Percentiles rank a stretch among this genome's conserved stretches.
These are phyloP conservation scores for Boletus semigastroideus DNA, from an alignment of 1,284 basidiomycete species.

Conservation along the genomic window DNA sequence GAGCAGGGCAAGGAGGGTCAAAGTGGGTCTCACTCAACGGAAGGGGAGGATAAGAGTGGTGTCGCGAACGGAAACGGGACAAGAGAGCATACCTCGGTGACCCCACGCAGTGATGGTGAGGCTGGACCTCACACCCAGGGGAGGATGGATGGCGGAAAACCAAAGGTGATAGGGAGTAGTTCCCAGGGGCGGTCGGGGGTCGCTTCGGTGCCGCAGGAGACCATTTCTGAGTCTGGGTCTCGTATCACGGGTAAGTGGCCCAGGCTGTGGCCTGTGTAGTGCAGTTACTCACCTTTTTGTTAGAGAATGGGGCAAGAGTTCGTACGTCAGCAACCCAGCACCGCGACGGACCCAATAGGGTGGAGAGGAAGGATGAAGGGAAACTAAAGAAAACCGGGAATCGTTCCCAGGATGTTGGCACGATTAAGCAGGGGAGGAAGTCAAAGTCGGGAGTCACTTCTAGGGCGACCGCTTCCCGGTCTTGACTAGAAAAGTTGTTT, in stretches of 20 bases:
- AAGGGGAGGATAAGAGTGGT: not conserved
- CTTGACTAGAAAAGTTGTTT: slow-evolving; percentile 5
- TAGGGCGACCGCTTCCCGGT: not conserved
- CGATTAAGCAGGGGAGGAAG: not conserved
- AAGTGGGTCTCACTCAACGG: not conserved
- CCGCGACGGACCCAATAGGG: too few species aligned
- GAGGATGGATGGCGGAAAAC: not conserved
- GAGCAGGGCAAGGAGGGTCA: not conserved
- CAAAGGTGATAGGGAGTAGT: not conserved
- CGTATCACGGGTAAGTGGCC: too few species aligned
- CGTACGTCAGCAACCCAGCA: too few species aligned
- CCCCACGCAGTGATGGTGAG: not conserved
- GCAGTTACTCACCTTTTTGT: too few species aligned
- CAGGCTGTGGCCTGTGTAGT: too few species aligned
- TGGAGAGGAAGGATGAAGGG: too few species aligned
- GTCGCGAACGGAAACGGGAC: not conserved
- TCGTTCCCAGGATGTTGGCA: too few species aligned
- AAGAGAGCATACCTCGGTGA: not conserved
- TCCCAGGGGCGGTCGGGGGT: too few species aligned
- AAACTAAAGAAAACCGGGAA: too few species aligned
- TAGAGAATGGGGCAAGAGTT: too few species aligned
- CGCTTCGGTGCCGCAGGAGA: too few species aligned
- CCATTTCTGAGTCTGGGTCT: too few species aligned
- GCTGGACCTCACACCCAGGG: not conserved
- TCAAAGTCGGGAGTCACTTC: not conserved